phyloP scores from a whole-genome alignment of 805 yeast species.

The Ogataea angusta region DNA sequence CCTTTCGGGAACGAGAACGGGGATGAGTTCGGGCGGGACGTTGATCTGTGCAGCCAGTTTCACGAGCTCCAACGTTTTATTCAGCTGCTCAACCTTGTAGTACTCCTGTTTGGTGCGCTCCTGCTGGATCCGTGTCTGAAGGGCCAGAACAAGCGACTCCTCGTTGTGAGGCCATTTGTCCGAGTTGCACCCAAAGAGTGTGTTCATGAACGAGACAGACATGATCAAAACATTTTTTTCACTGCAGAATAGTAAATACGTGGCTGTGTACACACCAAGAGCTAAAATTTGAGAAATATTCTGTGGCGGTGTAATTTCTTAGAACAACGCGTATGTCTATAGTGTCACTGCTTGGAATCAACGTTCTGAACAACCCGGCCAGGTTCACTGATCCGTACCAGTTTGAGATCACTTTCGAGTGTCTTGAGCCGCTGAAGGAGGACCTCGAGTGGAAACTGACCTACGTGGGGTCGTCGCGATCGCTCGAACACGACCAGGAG shows the following conservation, averaged over 20 bases:
- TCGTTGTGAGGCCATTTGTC: slow-evolving; percentile 56
- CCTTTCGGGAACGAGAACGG: slow-evolving; percentile 44
- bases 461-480: slow-evolving; percentile 93
- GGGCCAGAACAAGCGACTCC: slow-evolving; percentile 52
- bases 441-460: slow-evolving; percentile 97
- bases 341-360: slow-evolving; percentile 86
- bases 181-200: slow-evolving; percentile 51
- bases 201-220: slow-evolving; percentile 38
- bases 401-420: slow-evolving; percentile 96
- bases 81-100: slow-evolving; percentile 61
- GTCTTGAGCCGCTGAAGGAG: slow-evolving; percentile 85
- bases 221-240: background rate
- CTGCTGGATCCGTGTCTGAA: slow-evolving; percentile 63
- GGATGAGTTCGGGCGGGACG: slow-evolving; percentile 62
- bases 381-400: slow-evolving; percentile 90
- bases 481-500: slow-evolving; percentile 95
- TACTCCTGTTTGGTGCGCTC: slow-evolving; percentile 81
- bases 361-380: slow-evolving; percentile 93
- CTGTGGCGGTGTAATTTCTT: slow-evolving; percentile 2
- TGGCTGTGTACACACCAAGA: slow-evolving; percentile 1
- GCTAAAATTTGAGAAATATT: background rate
- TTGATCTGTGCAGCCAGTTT: slow-evolving; percentile 57
- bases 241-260: slow-evolving; percentile 2
- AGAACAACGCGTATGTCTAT: slow-evolving; percentile 63
- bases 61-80: slow-evolving; percentile 58